A percentile compares a stretch with the other conserved stretches of the same genome.
Evolutionary conservation across 2,329 filamentous ascomycete species (phyloP).

Genomic region (Daldinia sp.): DNA sequence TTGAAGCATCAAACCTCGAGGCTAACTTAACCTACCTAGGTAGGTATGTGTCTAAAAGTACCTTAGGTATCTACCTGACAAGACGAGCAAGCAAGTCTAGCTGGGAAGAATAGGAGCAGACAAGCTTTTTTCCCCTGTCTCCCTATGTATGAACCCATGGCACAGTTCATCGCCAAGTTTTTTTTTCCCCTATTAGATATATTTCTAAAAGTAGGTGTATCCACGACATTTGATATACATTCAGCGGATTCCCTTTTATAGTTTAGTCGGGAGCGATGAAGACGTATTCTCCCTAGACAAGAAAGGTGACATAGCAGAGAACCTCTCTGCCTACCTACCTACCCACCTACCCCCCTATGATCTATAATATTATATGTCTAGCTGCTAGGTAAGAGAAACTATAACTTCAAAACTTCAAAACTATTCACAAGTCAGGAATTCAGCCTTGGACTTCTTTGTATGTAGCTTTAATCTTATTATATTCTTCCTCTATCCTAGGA

Average conservation of each 20-base stretch:
- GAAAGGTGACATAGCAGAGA: too few species aligned
- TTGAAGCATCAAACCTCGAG: background rate
- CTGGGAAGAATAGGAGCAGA: background rate
- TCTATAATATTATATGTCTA: background rate
- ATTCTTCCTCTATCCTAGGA: slow-evolving; percentile 4
- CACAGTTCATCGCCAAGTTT: background rate
- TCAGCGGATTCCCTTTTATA: background rate
- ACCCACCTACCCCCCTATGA: background rate
- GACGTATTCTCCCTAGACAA: background rate
- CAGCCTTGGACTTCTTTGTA: background rate
- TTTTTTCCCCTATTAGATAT: background rate
- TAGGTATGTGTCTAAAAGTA: background rate
- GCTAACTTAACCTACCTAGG: background rate
- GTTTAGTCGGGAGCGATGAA: background rate
- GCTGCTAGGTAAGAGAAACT: background rate
- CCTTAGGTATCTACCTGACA: background rate
- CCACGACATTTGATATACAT: background rate
- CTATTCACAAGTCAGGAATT: too few species aligned
- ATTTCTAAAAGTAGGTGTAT: background rate
- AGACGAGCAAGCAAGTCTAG: background rate
- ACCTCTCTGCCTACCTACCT: background rate
- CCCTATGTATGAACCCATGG: background rate
- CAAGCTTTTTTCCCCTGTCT: background rate
- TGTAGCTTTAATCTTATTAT: slow-evolving; percentile 2
- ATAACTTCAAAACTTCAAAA: background rate